Base-by-base conservation (phyloP, 2,329 filamentous ascomycete species). In the Curvularia verruculosa region DNA sequence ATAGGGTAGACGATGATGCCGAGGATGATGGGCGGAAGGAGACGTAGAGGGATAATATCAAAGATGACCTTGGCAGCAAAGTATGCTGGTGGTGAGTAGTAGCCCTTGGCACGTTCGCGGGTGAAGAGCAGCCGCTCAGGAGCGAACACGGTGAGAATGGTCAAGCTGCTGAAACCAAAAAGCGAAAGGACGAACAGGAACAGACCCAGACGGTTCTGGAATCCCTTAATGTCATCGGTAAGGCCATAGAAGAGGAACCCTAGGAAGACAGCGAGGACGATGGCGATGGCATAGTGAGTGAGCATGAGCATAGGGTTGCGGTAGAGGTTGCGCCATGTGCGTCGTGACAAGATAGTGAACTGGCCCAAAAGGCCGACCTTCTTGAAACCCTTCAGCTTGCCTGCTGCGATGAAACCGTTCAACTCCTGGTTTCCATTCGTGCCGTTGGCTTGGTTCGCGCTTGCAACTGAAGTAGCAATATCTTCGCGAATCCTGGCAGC, bases 271-370 rank as follows among this genome's bases (percentile, higher is more conserved):
- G 93, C 95, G 5, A 99, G 85, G 0, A 98, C 80, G 59, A 99
- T 98, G 7, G 95, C 92, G 65, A 97, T 98, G 36, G 95, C 95
- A 73, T 98, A 99, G 78, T 99, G 95, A 0, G 93, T 97, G 56
- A 99, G 85, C 95, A 99, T 99, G 58, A 99, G 82, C 85, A 98
- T 93, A 1, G 95, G 95, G 75, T 99, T 97, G 55, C 95, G 88
- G 80, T 99, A 98, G 6, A 99, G 83, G 72, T 99, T 99, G 72
- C 90, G 92, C 94, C 94, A 99, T 0, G 95, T 99, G 44, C 95
- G 87, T 68, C 88, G 85, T 0, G 94, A 96, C 12, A 99, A 82
- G 66, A 99, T 97, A 52, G 88, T 72, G 77, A 99, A 98, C 76
- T 99, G 95, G 41, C 89, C 84, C 8, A 84, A 69, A 64, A 93